Percentiles rank a stretch among this genome's conserved stretches.
Evolutionary conservation across 1,139 yeast genomes (phyloP).

Genomic region (Suhomyces ambrosiae): DNA sequence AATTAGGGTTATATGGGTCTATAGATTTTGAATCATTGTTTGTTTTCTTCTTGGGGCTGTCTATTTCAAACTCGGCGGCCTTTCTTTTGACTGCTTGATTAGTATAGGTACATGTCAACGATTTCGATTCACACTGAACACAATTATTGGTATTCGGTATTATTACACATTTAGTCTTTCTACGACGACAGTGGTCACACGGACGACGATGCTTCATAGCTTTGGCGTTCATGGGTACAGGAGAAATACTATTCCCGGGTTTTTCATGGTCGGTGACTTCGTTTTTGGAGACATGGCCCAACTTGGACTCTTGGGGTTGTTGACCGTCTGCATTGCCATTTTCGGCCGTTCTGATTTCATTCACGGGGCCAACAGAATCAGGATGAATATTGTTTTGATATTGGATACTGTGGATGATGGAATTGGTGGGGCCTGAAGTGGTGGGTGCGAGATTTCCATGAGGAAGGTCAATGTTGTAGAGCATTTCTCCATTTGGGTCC

Average conservation of each 20-base stretch:
- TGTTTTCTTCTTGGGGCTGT: constrained; percentile 20
- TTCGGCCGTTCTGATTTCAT: constrained; percentile 1
- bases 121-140: constrained; percentile 68
- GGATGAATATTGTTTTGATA: constrained; percentile 34
- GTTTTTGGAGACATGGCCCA: neutral
- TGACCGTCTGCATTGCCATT: constrained; percentile 6
- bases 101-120: constrained; percentile 61
- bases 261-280: constrained; percentile 2
- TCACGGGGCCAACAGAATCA: constrained; percentile 6
- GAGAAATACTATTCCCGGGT: constrained; percentile 8
- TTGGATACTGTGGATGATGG: constrained; percentile 38
- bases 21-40: constrained; percentile 4
- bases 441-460: constrained; percentile 2
- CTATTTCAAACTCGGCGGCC: constrained; percentile 25
- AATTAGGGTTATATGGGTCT: constrained; percentile 5
- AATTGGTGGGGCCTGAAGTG: constrained; percentile 13
- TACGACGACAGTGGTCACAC: constrained; percentile 70
- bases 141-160: constrained; percentile 61
- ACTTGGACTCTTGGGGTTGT: constrained; percentile 5
- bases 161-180: constrained; percentile 66
- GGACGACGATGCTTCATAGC: constrained; percentile 44
- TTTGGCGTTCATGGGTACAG: constrained; percentile 10
- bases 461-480: constrained; percentile 32
- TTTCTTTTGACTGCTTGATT: constrained; percentile 37
- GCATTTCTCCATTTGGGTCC: constrained; percentile 41